Evolutionary conservation across 768 basidiomycete species (phyloP), one percentile per base, ranked within the genome.

Genomic region (Psilocybe sp.): DNA sequence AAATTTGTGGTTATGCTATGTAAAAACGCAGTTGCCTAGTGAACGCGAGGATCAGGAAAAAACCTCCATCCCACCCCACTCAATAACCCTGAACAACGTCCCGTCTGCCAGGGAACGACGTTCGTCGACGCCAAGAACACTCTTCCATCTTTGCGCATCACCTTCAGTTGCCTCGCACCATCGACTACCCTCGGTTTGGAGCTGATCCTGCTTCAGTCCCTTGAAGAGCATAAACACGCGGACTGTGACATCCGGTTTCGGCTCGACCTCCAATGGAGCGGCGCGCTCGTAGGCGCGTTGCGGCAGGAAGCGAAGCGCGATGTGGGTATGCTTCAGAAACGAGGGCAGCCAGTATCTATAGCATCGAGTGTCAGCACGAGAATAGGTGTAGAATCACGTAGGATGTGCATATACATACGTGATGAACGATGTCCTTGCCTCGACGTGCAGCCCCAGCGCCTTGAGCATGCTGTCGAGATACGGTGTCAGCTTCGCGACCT

Each of bases 171-270:
- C 60, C 8, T 60, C 49, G 20, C 39, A 33, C 9, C 16, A 49
- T 0, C 69, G 63, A 3, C 42, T 53, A 2, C 38, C 38, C 74
- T 73, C 74, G 3, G 28, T 39, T 6, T 33, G 40, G 6, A 59
- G 15, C 1, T 66, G 57, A 0, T 49, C 56, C 4, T 52, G 53
- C 5, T 44, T 31, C 0, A 78, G 54, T 1, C 73, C 73, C 15
- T 65, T 60, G 59, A 77, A 79, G 2, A 78, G 58, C 75, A 78
- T 76, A 77, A 77, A 14, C 4, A 78, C 63, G 11, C 73, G 71
- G 1, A 66, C 70, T 2, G 75, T 63, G 39, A 74, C 61, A 48
- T 75, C 75, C 12, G 78, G 76, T 34, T 45, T 34, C 1, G 78
- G 78, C 4, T 46, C 47, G 40, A 79, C 48, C 2, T 56, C 52